phyloP scores from a whole-genome alignment of 2,329 filamentous ascomycete species.

The Lachnellula subtilissima region DNA sequence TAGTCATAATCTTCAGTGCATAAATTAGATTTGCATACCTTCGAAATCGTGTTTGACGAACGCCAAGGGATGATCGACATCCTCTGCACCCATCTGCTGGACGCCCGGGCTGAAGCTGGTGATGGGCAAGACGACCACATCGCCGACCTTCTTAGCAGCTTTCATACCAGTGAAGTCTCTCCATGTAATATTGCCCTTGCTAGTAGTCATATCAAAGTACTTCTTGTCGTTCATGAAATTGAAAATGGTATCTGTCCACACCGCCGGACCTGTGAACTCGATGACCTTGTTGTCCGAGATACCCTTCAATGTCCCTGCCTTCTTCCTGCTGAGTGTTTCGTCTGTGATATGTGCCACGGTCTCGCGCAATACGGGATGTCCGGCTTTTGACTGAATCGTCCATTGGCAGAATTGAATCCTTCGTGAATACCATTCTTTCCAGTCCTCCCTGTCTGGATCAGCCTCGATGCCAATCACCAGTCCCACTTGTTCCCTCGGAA shows the following conservation, averaged over 20 bases:
- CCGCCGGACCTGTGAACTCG: constrained; percentile 87
- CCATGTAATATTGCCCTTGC: constrained; percentile 72
- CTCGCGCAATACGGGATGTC: constrained; percentile 85
- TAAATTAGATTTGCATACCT: constrained; percentile 49
- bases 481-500: constrained; percentile 74
- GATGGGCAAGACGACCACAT: constrained; percentile 90
- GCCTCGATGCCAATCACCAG: constrained; percentile 94
- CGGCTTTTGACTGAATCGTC: constrained; percentile 95
- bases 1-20: not conserved
- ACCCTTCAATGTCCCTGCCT: constrained; percentile 56
- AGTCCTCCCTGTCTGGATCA: constrained; percentile 87
- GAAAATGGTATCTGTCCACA: constrained; percentile 93
- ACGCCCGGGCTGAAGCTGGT: constrained; percentile 97
- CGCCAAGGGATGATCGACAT: constrained; percentile 88
- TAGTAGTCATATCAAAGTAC: constrained; percentile 73
- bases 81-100: constrained; percentile 84
- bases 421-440: constrained; percentile 92
- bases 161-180: constrained; percentile 86
- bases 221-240: constrained; percentile 87
- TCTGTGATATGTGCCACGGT: constrained; percentile 82
- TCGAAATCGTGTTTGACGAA: constrained; percentile 97
- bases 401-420: constrained; percentile 98
- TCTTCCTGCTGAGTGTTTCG: constrained; percentile 71
- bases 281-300: constrained; percentile 66
- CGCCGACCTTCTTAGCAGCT: constrained; percentile 78